Conservation (phyloP, 148 eudicot genomes). For the Amaranthus cruentus region DNA sequence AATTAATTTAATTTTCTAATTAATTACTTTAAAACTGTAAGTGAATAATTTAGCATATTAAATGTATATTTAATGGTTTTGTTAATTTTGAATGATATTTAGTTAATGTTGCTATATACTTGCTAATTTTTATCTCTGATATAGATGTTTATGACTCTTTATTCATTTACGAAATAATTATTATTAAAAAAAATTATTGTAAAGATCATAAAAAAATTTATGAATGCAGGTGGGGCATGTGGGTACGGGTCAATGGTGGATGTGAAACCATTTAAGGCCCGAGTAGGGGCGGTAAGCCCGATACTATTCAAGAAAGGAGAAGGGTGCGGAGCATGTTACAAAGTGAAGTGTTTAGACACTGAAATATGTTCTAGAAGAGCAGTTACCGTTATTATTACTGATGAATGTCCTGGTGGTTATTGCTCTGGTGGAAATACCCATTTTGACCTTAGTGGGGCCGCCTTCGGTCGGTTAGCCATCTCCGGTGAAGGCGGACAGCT, state of each 20-base stretch:
- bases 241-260: conserved; percentile 93
- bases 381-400: conserved; percentile 84
- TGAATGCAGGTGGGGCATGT: conserved; percentile 86
- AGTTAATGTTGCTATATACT: no score
- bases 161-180: no score
- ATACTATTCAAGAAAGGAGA: conserved; percentile 76
- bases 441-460: conserved; percentile 93
- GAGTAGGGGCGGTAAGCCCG: conserved; percentile 88
- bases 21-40: no score
- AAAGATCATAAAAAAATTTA: not conserved
- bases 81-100: no score
- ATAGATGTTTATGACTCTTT: no score
- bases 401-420: conserved; percentile 84
- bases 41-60: no score
- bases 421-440: conserved; percentile 58
- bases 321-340: conserved; percentile 97
- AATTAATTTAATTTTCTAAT: no score
- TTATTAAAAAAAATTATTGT: no score
- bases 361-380: conserved; percentile 74
- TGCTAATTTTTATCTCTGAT: no score
- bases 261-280: conserved; percentile 78
- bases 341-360: conserved; percentile 74
- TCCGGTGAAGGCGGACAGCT: conserved; percentile 50
- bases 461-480: conserved; percentile 77
- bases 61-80: no score